Percentiles rank a stretch among this genome's conserved stretches.
These are phyloP conservation scores for Astrothelium subdiscretum DNA, from an alignment of 495 filamentous ascomycete species.

Conservation along the genomic window DNA sequence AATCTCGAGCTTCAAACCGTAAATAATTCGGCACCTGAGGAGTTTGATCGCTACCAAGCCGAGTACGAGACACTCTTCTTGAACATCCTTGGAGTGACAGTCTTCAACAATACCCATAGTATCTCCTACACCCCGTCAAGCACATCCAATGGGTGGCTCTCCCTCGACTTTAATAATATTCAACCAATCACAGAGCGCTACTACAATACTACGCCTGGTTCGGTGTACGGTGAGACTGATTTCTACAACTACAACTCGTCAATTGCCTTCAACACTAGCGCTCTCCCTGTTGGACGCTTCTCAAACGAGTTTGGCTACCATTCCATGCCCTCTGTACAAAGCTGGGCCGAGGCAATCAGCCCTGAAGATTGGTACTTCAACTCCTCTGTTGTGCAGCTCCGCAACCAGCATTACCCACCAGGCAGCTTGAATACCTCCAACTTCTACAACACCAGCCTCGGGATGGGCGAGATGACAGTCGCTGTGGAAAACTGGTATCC, in stretches of 20 bases:
- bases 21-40: conserved; percentile 34
- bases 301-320: conserved; percentile 58
- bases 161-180: conserved; percentile 43
- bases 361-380: conserved; percentile 47
- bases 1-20: conserved; percentile 41
- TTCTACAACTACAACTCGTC: conserved; percentile 54
- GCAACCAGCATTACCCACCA: conserved; percentile 55
- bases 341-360: conserved; percentile 45
- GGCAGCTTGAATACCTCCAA: conserved; percentile 39
- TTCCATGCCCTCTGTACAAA: conserved; percentile 53
- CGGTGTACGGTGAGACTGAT: conserved; percentile 57
- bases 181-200: conserved; percentile 52
- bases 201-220: conserved; percentile 42
- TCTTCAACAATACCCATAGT: conserved; percentile 52
- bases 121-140: conserved; percentile 59
- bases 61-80: conserved; percentile 56
- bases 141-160: conserved; percentile 52
- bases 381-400: conserved; percentile 44
- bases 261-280: conserved; percentile 43
- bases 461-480: conserved; percentile 54
- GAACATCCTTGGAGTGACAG: conserved; percentile 44
- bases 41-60: conserved; percentile 35
- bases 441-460: conserved; percentile 28
- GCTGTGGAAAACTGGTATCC: conserved; percentile 52
- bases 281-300: conserved; percentile 53